These are phyloP conservation scores for Pleurotus tuber-regium DNA, from an alignment of 768 basidiomycete genomes.

Conservation along the genomic window DNA sequence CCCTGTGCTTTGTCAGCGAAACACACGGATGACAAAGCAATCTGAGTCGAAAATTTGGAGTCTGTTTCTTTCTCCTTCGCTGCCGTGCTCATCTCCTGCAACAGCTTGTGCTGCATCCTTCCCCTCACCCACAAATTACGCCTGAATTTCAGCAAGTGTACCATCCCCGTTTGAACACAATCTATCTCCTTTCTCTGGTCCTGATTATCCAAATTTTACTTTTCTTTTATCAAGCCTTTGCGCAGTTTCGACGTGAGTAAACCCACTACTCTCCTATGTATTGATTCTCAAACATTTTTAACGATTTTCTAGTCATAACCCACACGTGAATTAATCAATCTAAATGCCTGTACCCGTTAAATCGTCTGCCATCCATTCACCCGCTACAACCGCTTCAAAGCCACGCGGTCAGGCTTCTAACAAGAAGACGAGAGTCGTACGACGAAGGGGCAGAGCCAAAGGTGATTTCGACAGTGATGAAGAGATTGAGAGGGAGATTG, in stretches of 20 bases:
- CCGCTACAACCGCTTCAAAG: conserved; percentile 29
- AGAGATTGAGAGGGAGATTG: conserved; percentile 69
- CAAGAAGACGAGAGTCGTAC: conserved; percentile 46
- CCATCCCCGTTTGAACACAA: background rate
- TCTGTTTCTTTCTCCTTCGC: conserved; percentile 8
- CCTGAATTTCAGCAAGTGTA: background rate
- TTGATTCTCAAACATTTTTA: background rate
- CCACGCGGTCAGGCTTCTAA: conserved; percentile 29
- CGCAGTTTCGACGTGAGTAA: background rate
- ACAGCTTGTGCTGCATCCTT: background rate
- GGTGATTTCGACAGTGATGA: conserved; percentile 70
- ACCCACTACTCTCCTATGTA: conserved; percentile 8
- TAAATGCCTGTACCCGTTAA: conserved; percentile 28
- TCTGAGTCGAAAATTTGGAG: conserved; percentile 2
- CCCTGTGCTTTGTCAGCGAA: background rate
- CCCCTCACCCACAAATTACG: background rate
- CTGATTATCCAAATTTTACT: background rate
- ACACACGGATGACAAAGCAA: background rate
- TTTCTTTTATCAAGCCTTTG: background rate
- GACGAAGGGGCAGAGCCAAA: conserved; percentile 63
- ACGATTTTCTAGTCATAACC: too few species aligned
- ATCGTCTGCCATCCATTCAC: conserved; percentile 28
- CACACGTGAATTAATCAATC: background rate
- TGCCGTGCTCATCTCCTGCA: conserved; percentile 4
- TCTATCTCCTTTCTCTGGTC: background rate